Evolutionary conservation across 106 monocot species (phyloP), one percentile per base, ranked within the genome.

Genomic region (Allium fistulosum): DNA sequence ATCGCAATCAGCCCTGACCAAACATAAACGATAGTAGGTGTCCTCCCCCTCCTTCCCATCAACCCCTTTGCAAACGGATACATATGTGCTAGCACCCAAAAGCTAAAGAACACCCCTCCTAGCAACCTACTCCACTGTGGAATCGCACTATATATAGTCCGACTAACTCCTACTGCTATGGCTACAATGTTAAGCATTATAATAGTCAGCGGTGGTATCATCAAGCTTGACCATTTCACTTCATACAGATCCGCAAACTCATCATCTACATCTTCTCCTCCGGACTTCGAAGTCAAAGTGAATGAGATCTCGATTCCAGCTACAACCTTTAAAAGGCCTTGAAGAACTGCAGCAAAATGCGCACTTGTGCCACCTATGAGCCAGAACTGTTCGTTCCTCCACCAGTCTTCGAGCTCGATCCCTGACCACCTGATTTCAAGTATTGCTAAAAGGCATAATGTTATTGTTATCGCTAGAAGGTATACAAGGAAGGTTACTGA

Each of bases 371-470:
- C 94, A 6, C 94, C 94, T 28, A 94, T 83, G 66, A 87, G 75
- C 87, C 87, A 86, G 59, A 86, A 86, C 69, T 86, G 86, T 52
- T 86, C 86, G 65, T 90, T 90, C 12, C 94, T 45, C 94, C 94
- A 94, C 94, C 94, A 94, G 56, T 94, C 90, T 64, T 94, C 94
- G 1, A 94, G 82, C 17, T 77, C 80, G 11, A 94, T 87, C n/a
- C 94, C 94, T 7, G 94, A 94, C 94, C 94, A 94, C 65, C 79
- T 80, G 63, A 94, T 79, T 76, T 94, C 94, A 11, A 94, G 82
- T 48, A 94, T 9, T 0, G 94, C 94, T 11, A 94, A 74, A 62
- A 87, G 53, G 74, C 83, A 80, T 53, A 94, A 84, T 1, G 87
- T 90, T 50, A 90, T 3, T 7, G 82, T 87, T 62, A 94, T 94